Evolutionary conservation across 2,329 filamentous ascomycete genomes (phyloP), one percentile per base, ranked within the genome.

Genomic region (Botrytis pseudocinerea): DNA sequence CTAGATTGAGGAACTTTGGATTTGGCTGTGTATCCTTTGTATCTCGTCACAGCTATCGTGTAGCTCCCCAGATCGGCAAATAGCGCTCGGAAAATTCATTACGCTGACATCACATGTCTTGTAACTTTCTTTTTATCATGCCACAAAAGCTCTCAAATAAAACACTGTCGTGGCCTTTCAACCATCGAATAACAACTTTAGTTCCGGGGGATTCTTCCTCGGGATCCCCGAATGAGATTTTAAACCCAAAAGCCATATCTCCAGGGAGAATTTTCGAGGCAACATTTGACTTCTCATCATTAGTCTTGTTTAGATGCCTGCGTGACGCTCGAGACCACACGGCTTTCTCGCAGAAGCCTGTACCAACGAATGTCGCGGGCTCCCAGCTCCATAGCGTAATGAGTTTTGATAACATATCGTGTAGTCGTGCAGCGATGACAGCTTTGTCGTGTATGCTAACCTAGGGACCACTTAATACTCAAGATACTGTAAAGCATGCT

Each of bases 91-190:
- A 32, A 28, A 25, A 5, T 59, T 7, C 10, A 38, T 62, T 18
- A 46, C 35, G 7, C 32, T 38, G 32, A 54, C 28, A 40, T 63
- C 12, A 40, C 4, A 40, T 42, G n/a, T 42, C 60, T 64, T 40
- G 46, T 65, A 71, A 18, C 38, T 60, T 72, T 51, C 87, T 84
- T 81, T 90, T 92, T 62, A 97, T 76, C 84, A 95, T 94, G 0
- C 93, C 94, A 74, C 90, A 92, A 75, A 99, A 94, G 80, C 95
- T 98, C 82, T 97, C 93, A 82, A 95, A 97, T 0, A 96, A 80
- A 0, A 90, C 86, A 28, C 87, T 84, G 76, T 97, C 92, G 9
- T 86, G 85, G 0, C 96, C 95, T 78, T 93, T 90, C 0, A 93
- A 79, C 95, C 93, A 97, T 46, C 92, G 85, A 71, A 92, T 84